Percentiles rank a stretch among this genome's conserved stretches.
Conservation (phyloP, 441 rosid species). For the Mallotus repandus region DNA sequence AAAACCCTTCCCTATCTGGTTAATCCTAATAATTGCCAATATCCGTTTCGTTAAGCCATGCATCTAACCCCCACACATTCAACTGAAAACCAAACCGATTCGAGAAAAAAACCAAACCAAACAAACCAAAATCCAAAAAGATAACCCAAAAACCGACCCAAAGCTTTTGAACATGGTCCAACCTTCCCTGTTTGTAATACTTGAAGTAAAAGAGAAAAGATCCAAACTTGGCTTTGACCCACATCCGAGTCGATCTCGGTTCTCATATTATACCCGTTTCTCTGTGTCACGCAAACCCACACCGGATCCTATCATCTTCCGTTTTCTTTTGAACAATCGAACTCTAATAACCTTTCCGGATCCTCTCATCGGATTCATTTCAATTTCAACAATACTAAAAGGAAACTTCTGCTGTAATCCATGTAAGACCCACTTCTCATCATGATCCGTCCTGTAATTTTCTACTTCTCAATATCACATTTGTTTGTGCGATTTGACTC, state of each 20-base stretch:
- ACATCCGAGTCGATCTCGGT: not conserved
- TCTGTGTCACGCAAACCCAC: not conserved
- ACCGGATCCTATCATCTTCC: conserved; percentile 34
- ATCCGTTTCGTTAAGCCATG: too few species aligned
- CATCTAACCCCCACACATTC: too few species aligned
- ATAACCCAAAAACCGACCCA: conserved; percentile 3
- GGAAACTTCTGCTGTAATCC: conserved; percentile 19
- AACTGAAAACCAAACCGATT: too few species aligned
- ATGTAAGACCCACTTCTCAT: conserved; percentile 29
- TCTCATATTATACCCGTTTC: conserved; percentile 19
- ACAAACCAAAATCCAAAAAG: not conserved
- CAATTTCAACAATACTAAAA: not conserved
- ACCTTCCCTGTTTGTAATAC: not conserved
- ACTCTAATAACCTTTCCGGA: conserved; percentile 36
- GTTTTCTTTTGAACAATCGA: conserved; percentile 12
- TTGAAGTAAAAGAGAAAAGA: not conserved
- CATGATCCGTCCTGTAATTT: not conserved
- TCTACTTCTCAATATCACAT: not conserved
- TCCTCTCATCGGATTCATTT: conserved; percentile 46
- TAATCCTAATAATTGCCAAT: too few species aligned
- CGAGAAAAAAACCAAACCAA: not conserved
- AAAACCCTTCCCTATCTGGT: too few species aligned
- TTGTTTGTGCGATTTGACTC: not conserved
- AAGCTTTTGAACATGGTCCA: not conserved
- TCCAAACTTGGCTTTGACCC: conserved; percentile 16